Conservation (phyloP, 2,329 filamentous ascomycete genomes). For the Beauveria brongniartii region DNA sequence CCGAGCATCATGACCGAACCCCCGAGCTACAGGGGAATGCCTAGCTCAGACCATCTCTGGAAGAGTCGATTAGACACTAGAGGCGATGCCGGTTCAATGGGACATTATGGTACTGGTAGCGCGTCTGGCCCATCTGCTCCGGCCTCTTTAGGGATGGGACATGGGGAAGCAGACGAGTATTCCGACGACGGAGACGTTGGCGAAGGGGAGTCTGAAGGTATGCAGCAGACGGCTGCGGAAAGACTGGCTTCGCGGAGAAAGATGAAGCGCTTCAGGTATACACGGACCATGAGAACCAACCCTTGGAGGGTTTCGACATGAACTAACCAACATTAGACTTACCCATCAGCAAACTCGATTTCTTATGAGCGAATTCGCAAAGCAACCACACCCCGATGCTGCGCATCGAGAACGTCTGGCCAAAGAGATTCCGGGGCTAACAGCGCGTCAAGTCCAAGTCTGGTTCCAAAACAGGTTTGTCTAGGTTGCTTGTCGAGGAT, state of each 20-base stretch:
- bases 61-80: neutral
- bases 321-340: slow-evolving; percentile 45
- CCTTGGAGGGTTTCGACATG: neutral
- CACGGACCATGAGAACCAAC: too few species aligned
- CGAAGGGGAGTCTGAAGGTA: slow-evolving; percentile 4
- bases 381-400: slow-evolving; percentile 89
- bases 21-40: neutral
- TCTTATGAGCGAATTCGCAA: slow-evolving; percentile 92
- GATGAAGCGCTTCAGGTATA: slow-evolving; percentile 73
- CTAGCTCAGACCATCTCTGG: slow-evolving; percentile 3
- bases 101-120: neutral
- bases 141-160: neutral
- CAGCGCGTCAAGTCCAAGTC: slow-evolving; percentile 87
- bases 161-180: slow-evolving; percentile 2
- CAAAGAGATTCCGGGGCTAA: slow-evolving; percentile 83
- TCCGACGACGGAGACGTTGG: slow-evolving; percentile 9
- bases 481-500: neutral
- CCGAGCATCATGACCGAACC: slow-evolving; percentile 7
- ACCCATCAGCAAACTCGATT: slow-evolving; percentile 97
- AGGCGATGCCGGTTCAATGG: neutral
- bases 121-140: neutral
- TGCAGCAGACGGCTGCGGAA: slow-evolving; percentile 44
- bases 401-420: slow-evolving; percentile 82
- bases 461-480: slow-evolving; percentile 96
- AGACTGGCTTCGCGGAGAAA: slow-evolving; percentile 50